A percentile compares a stretch with the other conserved stretches of the same genome.
Evolutionary conservation across 768 basidiomycete genomes (phyloP).

Genomic region (Mycena metata): DNA sequence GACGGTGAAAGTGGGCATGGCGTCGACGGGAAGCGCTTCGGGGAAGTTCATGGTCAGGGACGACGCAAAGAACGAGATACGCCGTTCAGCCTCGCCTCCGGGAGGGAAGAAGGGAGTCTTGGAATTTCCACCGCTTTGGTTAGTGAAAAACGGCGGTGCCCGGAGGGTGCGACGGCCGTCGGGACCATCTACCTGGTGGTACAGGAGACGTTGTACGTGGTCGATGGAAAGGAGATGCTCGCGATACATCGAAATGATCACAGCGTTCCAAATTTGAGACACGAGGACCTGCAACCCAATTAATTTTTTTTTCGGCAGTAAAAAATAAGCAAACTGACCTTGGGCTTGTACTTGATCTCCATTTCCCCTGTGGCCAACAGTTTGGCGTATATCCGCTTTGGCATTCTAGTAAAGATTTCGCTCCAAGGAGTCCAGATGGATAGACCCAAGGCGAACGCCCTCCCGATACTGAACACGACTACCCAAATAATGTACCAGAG

Average conservation of each 20-base stretch:
- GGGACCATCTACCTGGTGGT: constrained; percentile 94
- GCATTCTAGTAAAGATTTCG: constrained; percentile 95
- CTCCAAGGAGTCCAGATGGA: constrained; percentile 99
- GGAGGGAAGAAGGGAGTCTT: constrained; percentile 92
- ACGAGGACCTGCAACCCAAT: constrained; percentile 77
- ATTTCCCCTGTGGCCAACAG: constrained; percentile 95
- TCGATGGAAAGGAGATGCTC: constrained; percentile 98
- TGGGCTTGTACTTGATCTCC: constrained; percentile 99
- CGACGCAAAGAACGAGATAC: constrained; percentile 98
- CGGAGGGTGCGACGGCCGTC: constrained; percentile 93
- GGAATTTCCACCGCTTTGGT: constrained; percentile 77
- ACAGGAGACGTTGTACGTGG: constrained; percentile 96
- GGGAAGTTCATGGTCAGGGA: constrained; percentile 96
- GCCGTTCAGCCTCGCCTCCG: constrained; percentile 95
- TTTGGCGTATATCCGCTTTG: constrained; percentile 99
- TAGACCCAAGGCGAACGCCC: constrained; percentile 92
- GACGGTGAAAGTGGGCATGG: constrained; percentile 99
- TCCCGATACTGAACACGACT: constrained; percentile 91
- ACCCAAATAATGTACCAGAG: constrained; percentile 99
- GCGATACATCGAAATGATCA: constrained; percentile 99
- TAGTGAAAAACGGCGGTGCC: constrained; percentile 98
- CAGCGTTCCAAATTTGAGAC: constrained; percentile 99
- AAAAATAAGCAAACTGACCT: constrained; percentile 60
- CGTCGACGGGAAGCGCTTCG: constrained; percentile 95
- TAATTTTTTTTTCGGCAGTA: background rate